Percentiles rank a stretch among this genome's conserved stretches.
phyloP scores from a whole-genome alignment of 208 protist genomes.

The Trypanosomatidae sp. region DNA sequence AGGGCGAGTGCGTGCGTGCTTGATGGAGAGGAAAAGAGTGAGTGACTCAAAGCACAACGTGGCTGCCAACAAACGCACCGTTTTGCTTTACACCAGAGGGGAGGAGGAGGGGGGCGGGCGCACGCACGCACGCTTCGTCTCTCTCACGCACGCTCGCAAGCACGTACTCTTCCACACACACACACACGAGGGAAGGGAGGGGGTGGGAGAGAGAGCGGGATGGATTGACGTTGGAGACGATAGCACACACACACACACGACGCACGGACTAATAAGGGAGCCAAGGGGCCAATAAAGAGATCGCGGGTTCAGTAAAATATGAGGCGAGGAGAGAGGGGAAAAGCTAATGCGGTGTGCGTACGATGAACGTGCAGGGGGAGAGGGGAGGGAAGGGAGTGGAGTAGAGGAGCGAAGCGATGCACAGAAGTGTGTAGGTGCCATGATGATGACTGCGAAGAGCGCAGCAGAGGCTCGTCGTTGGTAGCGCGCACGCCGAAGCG shows the following conservation, averaged over 20 bases:
- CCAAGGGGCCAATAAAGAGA: too few species aligned
- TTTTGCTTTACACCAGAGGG: neutral
- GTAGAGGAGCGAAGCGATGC: neutral
- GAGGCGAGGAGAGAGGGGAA: neutral
- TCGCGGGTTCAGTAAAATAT: neutral
- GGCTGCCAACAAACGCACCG: neutral
- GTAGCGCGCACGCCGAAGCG: neutral
- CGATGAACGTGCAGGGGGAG: neutral
- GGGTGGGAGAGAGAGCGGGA: neutral
- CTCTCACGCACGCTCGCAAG: too few species aligned
- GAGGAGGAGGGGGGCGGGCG: neutral
- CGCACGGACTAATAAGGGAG: too few species aligned
- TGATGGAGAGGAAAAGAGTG: neutral
- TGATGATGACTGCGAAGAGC: neutral
- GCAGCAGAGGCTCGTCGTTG: neutral
- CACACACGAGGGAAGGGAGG: too few species aligned
- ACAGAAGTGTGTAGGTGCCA: neutral
- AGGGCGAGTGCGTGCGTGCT: neutral
- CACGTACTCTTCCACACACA: too few species aligned
- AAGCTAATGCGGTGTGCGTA: neutral
- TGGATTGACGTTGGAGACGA: neutral
- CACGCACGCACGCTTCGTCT: neutral
- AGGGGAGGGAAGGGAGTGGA: neutral
- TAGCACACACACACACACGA: too few species aligned
- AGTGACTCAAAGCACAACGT: neutral